phyloP scores from a whole-genome alignment of 1,284 basidiomycete genomes.

The Ceratobasidium sp. region DNA sequence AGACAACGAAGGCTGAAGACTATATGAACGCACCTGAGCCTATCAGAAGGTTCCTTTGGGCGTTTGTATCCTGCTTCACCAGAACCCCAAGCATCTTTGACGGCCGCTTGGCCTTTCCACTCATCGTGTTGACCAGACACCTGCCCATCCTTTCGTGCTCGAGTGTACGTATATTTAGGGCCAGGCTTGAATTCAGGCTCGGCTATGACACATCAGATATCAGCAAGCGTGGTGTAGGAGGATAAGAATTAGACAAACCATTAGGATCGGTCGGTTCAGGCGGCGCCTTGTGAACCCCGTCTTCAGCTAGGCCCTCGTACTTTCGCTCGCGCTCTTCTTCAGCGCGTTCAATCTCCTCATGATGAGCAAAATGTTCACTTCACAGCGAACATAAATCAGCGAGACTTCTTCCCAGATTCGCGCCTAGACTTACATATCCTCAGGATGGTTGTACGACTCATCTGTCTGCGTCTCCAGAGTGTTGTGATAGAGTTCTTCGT shows the following conservation, averaged over 20 bases:
- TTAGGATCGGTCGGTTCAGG: constrained; percentile 22
- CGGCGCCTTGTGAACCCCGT: constrained; percentile 38
- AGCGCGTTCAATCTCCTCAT: constrained; percentile 84
- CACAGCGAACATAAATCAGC: constrained; percentile 35
- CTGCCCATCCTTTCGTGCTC: constrained; percentile 56
- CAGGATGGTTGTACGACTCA: constrained; percentile 91
- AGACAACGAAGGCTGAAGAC: no score
- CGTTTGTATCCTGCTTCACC: constrained; percentile 76
- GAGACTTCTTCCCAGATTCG: not conserved
- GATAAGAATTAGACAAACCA: not conserved
- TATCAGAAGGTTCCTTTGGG: constrained; percentile 72
- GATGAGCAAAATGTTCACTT: constrained; percentile 83
- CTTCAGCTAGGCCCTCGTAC: constrained; percentile 70
- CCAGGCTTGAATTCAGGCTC: constrained; percentile 57
- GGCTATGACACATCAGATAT: not conserved
- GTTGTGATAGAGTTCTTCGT: constrained; percentile 85
- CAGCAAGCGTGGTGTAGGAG: not conserved
- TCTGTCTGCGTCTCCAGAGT: constrained; percentile 98
- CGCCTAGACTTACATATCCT: constrained; percentile 62
- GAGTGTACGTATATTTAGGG: constrained; percentile 65
- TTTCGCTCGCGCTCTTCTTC: constrained; percentile 85
- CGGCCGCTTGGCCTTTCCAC: constrained; percentile 48
- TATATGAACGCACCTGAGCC: constrained; percentile 68
- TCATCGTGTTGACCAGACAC: constrained; percentile 7
- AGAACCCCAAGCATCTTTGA: constrained; percentile 71